phyloP scores from a whole-genome alignment of 73 alveolate genomes.

The Paramecium tetraurelia region DNA sequence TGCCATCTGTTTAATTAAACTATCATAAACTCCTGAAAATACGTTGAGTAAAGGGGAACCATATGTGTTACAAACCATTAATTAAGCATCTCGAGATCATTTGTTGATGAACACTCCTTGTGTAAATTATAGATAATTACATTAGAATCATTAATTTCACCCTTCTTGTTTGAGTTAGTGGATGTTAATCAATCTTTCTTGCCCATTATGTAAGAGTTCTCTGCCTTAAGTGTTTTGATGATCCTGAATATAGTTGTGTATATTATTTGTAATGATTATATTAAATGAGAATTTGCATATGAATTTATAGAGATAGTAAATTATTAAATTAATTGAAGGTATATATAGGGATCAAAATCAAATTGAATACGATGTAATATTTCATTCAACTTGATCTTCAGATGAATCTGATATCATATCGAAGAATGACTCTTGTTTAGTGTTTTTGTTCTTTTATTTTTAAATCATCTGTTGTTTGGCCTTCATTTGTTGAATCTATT shows the following conservation, averaged over 20 bases:
- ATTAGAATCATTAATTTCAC: not conserved
- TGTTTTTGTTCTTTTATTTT: not conserved
- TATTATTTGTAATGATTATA: not conserved
- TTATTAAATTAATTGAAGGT: too few species aligned
- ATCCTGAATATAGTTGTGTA: not conserved
- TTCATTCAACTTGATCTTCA: not conserved
- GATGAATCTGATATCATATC: conserved; percentile 27
- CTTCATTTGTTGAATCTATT: not conserved
- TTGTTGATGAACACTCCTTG: not conserved
- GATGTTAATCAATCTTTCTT: not conserved
- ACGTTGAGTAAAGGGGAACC: not conserved
- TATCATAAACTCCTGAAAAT: not conserved
- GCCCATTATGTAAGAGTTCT: not conserved
- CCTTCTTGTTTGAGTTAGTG: not conserved
- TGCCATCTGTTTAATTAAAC: not conserved
- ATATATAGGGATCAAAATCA: not conserved
- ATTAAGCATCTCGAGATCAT: not conserved
- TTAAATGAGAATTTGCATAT: too few species aligned
- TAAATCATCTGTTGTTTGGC: not conserved
- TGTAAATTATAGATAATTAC: not conserved
- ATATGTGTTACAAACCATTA: not conserved
- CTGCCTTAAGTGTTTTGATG: not conserved
- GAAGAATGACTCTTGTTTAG: conserved; percentile 19
- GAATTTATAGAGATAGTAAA: too few species aligned
- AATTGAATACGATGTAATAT: not conserved